phyloP scores from a whole-genome alignment of 352 stramenopile species.

The Pythium oligandrum region DNA sequence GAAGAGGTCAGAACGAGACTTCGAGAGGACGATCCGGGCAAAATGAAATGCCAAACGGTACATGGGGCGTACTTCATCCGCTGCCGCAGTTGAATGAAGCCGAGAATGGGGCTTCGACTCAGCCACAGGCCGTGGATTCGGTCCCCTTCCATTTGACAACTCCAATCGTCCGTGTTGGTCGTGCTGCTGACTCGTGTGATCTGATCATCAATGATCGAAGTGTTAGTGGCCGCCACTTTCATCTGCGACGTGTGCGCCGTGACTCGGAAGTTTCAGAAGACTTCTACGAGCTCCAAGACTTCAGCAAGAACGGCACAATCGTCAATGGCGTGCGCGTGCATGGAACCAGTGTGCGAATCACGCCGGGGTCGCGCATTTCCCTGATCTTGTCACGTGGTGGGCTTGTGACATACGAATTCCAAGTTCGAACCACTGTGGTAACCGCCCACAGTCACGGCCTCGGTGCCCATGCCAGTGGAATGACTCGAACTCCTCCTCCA shows the following conservation, averaged over 20 bases:
- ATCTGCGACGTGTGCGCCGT: constrained; percentile 58
- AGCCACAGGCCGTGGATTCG: constrained; percentile 28
- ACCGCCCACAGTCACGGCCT: background rate
- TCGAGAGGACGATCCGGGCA: too few species aligned
- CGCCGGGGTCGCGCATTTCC: constrained; percentile 70
- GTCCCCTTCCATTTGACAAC: constrained; percentile 64
- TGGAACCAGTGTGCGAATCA: constrained; percentile 66
- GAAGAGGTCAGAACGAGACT: too few species aligned
- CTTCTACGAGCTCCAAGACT: constrained; percentile 81
- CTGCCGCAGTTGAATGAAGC: constrained; percentile 69
- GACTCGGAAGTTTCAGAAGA: constrained; percentile 51
- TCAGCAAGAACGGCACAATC: constrained; percentile 88
- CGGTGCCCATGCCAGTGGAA: constrained; percentile 1
- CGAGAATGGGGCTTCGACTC: constrained; percentile 24
- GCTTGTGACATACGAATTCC: constrained; percentile 85
- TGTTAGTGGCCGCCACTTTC: constrained; percentile 83
- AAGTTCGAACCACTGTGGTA: constrained; percentile 30
- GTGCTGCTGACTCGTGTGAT: constrained; percentile 79
- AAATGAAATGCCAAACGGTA: constrained; percentile 40
- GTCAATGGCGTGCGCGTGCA: constrained; percentile 86
- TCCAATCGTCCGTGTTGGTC: constrained; percentile 69
- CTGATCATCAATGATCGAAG: constrained; percentile 86
- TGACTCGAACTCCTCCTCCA: constrained; percentile 26
- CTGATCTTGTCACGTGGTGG: constrained; percentile 81
- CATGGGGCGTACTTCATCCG: constrained; percentile 68